phyloP scores from a whole-genome alignment of 768 basidiomycete species.

The Mycena galopus region DNA sequence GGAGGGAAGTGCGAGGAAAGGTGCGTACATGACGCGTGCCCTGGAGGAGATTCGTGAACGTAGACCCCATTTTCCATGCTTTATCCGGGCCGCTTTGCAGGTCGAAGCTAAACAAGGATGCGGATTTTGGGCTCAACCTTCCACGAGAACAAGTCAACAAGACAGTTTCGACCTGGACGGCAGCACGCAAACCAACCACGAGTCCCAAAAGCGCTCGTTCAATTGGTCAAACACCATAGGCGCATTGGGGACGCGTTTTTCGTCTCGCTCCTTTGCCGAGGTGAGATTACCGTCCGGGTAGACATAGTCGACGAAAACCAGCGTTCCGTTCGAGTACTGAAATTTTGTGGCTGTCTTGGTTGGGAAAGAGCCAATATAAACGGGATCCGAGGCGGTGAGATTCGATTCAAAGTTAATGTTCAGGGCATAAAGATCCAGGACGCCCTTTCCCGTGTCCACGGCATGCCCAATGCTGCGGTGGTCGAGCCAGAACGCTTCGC shows the following conservation, averaged over 20 bases:
- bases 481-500: slow-evolving; percentile 86
- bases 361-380: slow-evolving; percentile 74
- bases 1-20: neutral
- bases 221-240: slow-evolving; percentile 76
- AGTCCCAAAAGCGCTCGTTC: slow-evolving; percentile 83
- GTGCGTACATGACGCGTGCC: slow-evolving; percentile 77
- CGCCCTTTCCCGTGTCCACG: slow-evolving; percentile 64
- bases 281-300: slow-evolving; percentile 81
- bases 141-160: slow-evolving; percentile 20
- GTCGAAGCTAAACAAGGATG: slow-evolving; percentile 78
- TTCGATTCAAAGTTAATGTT: slow-evolving; percentile 60
- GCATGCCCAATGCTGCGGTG: slow-evolving; percentile 76
- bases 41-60: slow-evolving; percentile 71
- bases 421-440: slow-evolving; percentile 71
- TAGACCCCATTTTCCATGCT: slow-evolving; percentile 65
- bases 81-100: slow-evolving; percentile 61
- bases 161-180: neutral
- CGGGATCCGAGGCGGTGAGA: slow-evolving; percentile 54
- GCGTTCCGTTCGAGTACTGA: slow-evolving; percentile 65
- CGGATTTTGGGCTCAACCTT: slow-evolving; percentile 77
- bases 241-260: slow-evolving; percentile 73
- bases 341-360: slow-evolving; percentile 79
- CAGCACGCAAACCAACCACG: slow-evolving; percentile 25
- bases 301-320: slow-evolving; percentile 76
- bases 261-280: slow-evolving; percentile 76